These are phyloP conservation scores for Colletotrichum graminicola DNA, from an alignment of 2,329 filamentous ascomycete genomes.

Conservation along the genomic window DNA sequence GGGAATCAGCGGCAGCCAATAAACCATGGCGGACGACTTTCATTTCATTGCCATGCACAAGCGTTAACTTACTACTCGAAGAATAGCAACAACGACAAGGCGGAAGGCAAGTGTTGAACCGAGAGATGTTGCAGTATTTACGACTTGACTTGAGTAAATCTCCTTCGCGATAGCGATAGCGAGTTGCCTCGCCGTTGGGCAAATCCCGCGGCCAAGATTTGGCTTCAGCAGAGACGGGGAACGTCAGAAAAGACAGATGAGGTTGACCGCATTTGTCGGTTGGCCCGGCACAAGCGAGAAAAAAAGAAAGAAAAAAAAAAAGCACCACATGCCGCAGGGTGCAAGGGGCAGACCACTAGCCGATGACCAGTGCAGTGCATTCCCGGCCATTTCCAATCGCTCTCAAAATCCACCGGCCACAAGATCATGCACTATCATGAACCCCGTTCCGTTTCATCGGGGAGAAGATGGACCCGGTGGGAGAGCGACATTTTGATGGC, in stretches of 20 bases:
- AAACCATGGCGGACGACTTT: constrained; percentile 4
- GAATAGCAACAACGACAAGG: not conserved
- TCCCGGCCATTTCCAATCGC: constrained; percentile 31
- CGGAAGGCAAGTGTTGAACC: not conserved
- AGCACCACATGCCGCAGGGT: constrained; percentile 28
- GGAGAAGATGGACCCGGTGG: not conserved
- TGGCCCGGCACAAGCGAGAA: constrained; percentile 37
- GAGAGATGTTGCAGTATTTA: not conserved
- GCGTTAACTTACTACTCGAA: not conserved
- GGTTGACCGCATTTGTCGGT: constrained; percentile 40
- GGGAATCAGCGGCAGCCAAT: not conserved
- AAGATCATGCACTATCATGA: constrained; percentile 29
- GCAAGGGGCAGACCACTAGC: constrained; percentile 30
- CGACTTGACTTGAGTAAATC: not conserved
- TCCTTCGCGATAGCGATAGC: not conserved
- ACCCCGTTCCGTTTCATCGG: constrained; percentile 23
- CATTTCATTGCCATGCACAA: not conserved
- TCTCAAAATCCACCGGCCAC: constrained; percentile 20
- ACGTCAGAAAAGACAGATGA: constrained; percentile 37
- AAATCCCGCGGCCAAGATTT: not conserved
- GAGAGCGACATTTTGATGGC: constrained; percentile 1
- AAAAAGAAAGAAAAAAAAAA: not conserved
- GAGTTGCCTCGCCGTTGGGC: not conserved
- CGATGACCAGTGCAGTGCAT: constrained; percentile 30
- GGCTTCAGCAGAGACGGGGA: constrained; percentile 8